Base-by-base conservation (phyloP, 257 asterid genomes). In the Euphrasia confusa region DNA sequence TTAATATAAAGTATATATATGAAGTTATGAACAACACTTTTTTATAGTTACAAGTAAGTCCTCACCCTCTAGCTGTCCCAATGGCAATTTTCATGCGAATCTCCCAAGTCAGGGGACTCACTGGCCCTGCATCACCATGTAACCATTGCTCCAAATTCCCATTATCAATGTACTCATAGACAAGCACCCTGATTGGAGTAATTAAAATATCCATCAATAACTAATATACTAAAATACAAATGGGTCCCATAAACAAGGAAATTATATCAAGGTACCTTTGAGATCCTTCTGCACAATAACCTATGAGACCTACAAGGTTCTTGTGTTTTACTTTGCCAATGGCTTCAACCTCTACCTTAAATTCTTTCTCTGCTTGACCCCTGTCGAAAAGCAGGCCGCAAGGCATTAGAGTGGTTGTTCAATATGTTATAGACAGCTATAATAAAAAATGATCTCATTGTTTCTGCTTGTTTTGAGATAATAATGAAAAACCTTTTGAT, bases 141-240 rank as follows among this genome's bases (percentile, higher is more conserved):
- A 93, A 78, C 97, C 99, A 93, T 74, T 93, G 96, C 82, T 93
- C 99, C 78, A 93, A 71, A 78, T 93, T 93, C 63, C 99, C 99
- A 75, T 93, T 93, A 66, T 87, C 92, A 59, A 93, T 71, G 68
- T 80, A 93, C 81, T 93, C 99, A 37, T 93, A 93, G 33, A 93
- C 92, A 63, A 93, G 97, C 80, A 89, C 27, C 88, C 99, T 93
- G 83, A 65, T 68, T 10, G 42, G 60, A 73, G 66, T 54, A 47
- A 12, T 5, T 14, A 54, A 67, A 54, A 33, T 30, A 58, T 28
- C 24, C 27, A 57, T 17, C 30, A 40, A 44, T 61, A 50, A 40
- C 35, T 10, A 7, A 71, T 32, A 57, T 12, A 28, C 13, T 2
- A 26, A 11, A 27, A 54, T 11, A 54, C 13, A 2, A 15, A 8